These are phyloP conservation scores for Salvia miltiorrhiza DNA, from an alignment of 257 asterid genomes.

Conservation along the genomic window DNA sequence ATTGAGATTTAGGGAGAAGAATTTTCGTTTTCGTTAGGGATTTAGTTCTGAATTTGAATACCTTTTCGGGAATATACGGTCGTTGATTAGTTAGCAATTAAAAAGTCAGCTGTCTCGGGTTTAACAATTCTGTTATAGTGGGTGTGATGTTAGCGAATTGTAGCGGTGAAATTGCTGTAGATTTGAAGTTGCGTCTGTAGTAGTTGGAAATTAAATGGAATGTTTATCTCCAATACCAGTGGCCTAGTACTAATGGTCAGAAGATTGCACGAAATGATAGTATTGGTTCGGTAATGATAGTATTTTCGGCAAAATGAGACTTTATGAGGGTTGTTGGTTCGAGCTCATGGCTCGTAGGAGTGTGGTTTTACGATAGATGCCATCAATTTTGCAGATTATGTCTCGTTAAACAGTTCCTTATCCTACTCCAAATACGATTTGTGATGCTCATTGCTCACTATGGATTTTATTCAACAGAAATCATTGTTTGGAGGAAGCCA, in stretches of 20 bases:
- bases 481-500: not conserved
- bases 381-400: not conserved
- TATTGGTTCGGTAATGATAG: not conserved
- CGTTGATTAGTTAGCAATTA: not conserved
- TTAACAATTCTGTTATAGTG: not conserved
- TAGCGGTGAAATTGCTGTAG: not conserved
- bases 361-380: not conserved
- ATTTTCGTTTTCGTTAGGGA: not conserved
- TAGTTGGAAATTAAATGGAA: not conserved
- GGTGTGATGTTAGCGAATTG: not conserved
- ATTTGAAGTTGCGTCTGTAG: not conserved
- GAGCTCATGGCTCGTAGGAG: not conserved
- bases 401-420: not conserved
- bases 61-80: not conserved
- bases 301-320: not conserved
- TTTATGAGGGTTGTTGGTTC: not conserved
- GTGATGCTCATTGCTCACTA: not conserved
- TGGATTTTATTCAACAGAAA: not conserved
- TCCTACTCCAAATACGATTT: not conserved
- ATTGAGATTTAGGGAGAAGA: not conserved
- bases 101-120: not conserved
- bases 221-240: not conserved
- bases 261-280: not conserved
- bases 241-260: not conserved
- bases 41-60: not conserved